phyloP scores from a whole-genome alignment of 1,139 yeast genomes.

The Hyphopichia buzzinii region DNA sequence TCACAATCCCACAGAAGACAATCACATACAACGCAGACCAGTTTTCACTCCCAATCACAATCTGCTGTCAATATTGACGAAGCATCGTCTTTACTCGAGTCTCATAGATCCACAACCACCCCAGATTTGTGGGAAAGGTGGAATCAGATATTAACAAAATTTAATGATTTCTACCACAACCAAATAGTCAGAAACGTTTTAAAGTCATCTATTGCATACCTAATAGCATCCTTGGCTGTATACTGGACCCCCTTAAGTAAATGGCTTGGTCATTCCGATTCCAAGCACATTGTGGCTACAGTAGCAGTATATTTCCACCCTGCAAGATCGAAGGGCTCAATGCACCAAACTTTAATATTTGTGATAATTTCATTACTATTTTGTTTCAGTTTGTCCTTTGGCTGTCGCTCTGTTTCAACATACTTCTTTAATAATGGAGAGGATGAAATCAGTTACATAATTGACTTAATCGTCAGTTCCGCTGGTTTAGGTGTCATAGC shows the following conservation, averaged over 20 bases:
- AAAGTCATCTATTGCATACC: slow-evolving; percentile 71
- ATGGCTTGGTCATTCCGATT: slow-evolving; percentile 64
- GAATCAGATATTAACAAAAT: not conserved
- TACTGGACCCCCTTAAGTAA: slow-evolving; percentile 57
- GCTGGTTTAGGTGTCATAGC: slow-evolving; percentile 65
- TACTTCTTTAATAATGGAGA: slow-evolving; percentile 44
- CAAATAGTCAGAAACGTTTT: slow-evolving; percentile 35
- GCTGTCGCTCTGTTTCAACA: slow-evolving; percentile 55
- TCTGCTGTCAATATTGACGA: not conserved
- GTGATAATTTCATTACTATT: slow-evolving; percentile 56
- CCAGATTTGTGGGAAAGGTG: not conserved
- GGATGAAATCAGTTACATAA: slow-evolving; percentile 50
- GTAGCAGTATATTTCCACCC: slow-evolving; percentile 86
- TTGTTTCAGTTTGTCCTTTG: slow-evolving; percentile 54
- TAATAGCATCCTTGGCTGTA: slow-evolving; percentile 74
- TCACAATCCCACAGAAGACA: not conserved
- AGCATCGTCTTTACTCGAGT: not conserved
- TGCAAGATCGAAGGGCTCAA: slow-evolving; percentile 73
- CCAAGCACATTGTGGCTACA: slow-evolving; percentile 80
- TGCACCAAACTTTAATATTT: slow-evolving; percentile 70
- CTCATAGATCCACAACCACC: not conserved
- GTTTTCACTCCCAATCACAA: slow-evolving; percentile 6
- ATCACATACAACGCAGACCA: slow-evolving; percentile 6
- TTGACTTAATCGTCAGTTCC: slow-evolving; percentile 56
- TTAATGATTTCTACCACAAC: slow-evolving; percentile 11